These are phyloP conservation scores for Yamagishiella unicocca DNA, from an alignment of 139 green algal species.

Conservation along the genomic window DNA sequence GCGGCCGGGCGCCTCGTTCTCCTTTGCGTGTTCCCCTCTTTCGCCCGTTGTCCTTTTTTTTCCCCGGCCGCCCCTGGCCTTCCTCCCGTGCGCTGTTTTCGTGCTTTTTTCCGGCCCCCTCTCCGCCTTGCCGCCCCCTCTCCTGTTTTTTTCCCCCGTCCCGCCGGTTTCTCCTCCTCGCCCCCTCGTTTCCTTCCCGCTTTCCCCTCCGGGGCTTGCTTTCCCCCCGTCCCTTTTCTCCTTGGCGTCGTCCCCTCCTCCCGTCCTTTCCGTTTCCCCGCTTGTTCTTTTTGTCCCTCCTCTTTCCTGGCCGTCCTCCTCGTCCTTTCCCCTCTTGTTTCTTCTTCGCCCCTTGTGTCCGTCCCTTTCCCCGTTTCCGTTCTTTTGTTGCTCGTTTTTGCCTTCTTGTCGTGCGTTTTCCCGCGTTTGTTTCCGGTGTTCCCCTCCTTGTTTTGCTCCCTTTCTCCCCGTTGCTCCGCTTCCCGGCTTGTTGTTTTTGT, in stretches of 20 bases:
- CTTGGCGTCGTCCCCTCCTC: not conserved
- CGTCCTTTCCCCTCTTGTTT: not conserved
- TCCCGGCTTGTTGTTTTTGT: not conserved
- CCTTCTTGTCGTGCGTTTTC: not conserved
- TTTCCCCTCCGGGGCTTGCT: not conserved
- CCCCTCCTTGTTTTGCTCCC: conserved; percentile 5
- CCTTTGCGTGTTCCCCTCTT: not conserved
- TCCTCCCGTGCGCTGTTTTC: not conserved
- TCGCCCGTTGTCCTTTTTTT: not conserved
- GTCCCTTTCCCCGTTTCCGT: not conserved
- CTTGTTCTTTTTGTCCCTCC: not conserved
- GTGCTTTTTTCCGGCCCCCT: conserved; percentile 6
- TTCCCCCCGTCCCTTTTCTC: not conserved
- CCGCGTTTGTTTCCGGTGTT: not conserved
- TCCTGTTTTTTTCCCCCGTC: not conserved
- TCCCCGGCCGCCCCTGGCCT: not conserved
- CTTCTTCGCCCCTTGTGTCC: no score
- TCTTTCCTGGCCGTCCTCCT: not conserved
- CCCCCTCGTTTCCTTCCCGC: not conserved
- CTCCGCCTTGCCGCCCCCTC: not conserved
- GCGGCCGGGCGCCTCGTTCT: not conserved
- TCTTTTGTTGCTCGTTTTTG: not conserved
- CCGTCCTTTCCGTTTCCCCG: not conserved
- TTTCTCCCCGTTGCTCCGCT: not conserved
- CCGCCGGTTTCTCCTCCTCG: not conserved